These are phyloP conservation scores for Phylloboletellus chloephorus DNA, from an alignment of 1,284 basidiomycete genomes.

Conservation along the genomic window DNA sequence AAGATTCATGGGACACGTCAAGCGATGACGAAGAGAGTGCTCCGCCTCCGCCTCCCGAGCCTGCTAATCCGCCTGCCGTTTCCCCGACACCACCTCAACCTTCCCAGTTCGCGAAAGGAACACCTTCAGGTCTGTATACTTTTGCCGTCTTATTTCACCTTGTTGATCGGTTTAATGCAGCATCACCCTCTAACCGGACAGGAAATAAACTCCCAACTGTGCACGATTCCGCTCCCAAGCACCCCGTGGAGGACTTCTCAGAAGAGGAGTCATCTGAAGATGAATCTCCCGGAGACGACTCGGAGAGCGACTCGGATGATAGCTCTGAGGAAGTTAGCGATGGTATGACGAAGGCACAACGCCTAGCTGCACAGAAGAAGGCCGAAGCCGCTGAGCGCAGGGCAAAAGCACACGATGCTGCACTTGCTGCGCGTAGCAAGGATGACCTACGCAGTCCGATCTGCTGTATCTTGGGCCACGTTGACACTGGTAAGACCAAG, in stretches of 20 bases:
- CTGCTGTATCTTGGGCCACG: constrained; percentile 98
- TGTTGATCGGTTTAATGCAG: constrained; percentile 5
- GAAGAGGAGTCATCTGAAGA: constrained; percentile 43
- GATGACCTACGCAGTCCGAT: constrained; percentile 95
- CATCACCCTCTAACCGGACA: constrained; percentile 6
- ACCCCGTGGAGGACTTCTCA: constrained; percentile 34
- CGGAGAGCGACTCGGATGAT: constrained; percentile 46
- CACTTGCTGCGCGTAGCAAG: constrained; percentile 82
- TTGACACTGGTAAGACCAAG: constrained; percentile 99
- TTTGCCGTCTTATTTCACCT: not conserved
- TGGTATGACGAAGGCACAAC: constrained; percentile 59
- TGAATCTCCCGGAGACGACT: constrained; percentile 35
- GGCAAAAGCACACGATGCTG: constrained; percentile 79
- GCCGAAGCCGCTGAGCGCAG: constrained; percentile 79
- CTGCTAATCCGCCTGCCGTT: constrained; percentile 27
- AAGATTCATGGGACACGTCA: constrained; percentile 85
- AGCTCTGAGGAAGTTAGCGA: constrained; percentile 49
- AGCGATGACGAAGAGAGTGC: constrained; percentile 56
- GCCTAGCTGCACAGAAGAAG: constrained; percentile 72
- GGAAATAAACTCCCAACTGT: constrained; percentile 3
- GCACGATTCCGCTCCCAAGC: constrained; percentile 9
- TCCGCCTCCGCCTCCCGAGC: constrained; percentile 13
- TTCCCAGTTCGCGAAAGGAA: constrained; percentile 2
- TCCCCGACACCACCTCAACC: constrained; percentile 16
- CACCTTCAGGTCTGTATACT: constrained; percentile 12